Base-by-base conservation (phyloP, 139 green algal species). In the Micromonas pusilla region DNA sequence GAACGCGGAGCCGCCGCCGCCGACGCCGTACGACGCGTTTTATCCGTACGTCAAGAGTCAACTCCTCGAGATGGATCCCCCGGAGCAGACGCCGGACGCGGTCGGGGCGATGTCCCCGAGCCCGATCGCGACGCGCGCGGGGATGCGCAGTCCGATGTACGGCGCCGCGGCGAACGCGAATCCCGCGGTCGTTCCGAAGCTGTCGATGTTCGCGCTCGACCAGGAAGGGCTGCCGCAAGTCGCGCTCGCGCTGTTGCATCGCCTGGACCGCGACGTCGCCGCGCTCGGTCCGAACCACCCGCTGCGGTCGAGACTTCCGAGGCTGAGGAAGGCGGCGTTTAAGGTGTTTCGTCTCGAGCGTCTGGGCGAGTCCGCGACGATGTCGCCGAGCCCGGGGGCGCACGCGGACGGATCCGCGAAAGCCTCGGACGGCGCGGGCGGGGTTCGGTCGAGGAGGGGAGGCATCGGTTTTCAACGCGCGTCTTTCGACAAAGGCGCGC, bases 201-300 rank as follows among this genome's bases (percentile, higher is more conserved):
- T 75, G 23, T 30, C 20, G 34, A 75, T 75, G 68, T 75, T 75
- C 30, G 16, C 37, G 6, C 23, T 39, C 5, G 68, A 62, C 2
- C 21, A 38, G 3, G 68, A 75, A 31, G 68, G 68, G 19, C 53
- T 75, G 25, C 26, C 68, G 0, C 68, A 75, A 33, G 68, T 75
- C 1, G 36, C 68, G 23, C 52, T 75, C 30, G 68, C 68, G 21
- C 68, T 75, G 21, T 31, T 75, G 21, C 21, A 63, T n/a, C 68
- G 68, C 25, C 68, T 75, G 6, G 38, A 62, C 23, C 68, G 68
- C 36, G 68, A 75, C 37, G 21, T 39, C 20, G n/a, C 37, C 5
- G 20, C 60, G 36, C 20, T 62, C 1, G 25, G 34, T n/a, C 30
- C 37, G 5, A 23, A 1, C 16, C 37, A 62, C 13, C 5, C 30